These are phyloP conservation scores for Xylariaceae sp. DNA, from an alignment of 2,329 filamentous ascomycete species.

Conservation along the genomic window DNA sequence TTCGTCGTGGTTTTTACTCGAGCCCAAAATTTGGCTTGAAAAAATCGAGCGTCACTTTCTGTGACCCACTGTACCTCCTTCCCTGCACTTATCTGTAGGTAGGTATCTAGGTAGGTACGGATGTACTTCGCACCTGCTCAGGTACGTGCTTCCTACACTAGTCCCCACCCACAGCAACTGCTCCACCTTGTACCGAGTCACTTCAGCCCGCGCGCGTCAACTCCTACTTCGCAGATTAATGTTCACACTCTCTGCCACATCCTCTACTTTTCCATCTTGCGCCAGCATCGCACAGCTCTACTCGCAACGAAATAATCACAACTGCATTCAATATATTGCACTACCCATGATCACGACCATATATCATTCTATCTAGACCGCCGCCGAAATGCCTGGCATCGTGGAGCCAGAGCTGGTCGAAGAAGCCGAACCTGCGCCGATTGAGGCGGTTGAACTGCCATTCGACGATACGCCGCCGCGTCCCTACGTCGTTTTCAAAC, in stretches of 20 bases:
- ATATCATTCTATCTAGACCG: conserved; percentile 19
- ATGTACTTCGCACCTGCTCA: no score
- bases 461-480: conserved; percentile 32
- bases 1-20: no score
- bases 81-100: no score
- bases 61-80: no score
- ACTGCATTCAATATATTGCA: background rate
- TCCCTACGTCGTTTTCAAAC: conserved; percentile 60
- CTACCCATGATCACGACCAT: conserved; percentile 21
- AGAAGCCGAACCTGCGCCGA: conserved; percentile 23
- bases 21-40: no score
- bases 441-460: conserved; percentile 31
- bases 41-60: no score
- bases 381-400: conserved; percentile 30
- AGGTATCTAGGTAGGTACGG: no score
- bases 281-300: background rate
- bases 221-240: background rate
- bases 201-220: no score
- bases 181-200: no score
- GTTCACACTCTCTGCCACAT: background rate
- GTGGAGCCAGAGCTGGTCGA: conserved; percentile 27
- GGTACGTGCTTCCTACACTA: no score
- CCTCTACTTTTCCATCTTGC: background rate
- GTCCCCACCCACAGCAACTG: no score
- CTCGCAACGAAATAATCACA: background rate